Conservation (phyloP, 106 monocot species). For the Apostasia ramifera region DNA sequence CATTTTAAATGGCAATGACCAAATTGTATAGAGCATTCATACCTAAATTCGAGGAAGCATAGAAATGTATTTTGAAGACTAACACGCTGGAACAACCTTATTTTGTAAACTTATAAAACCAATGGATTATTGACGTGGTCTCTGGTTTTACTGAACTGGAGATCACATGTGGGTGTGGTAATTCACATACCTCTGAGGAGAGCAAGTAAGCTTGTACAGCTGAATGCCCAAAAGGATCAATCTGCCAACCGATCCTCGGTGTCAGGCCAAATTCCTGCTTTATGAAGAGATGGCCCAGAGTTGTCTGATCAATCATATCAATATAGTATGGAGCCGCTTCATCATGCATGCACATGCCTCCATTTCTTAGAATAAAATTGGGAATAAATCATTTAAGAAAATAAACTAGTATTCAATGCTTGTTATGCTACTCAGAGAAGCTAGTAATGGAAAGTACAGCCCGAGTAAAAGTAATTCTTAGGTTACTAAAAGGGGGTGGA, state of each 20-base stretch:
- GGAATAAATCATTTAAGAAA: not conserved
- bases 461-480: not conserved
- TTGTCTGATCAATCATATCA: constrained; percentile 99
- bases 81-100: too few species aligned
- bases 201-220: constrained; percentile 96
- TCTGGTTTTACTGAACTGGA: too few species aligned
- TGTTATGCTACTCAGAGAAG: not conserved
- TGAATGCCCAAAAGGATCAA: constrained; percentile 99
- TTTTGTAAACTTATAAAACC: too few species aligned
- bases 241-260: constrained; percentile 97
- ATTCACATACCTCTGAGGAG: constrained; percentile 58
- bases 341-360: constrained; percentile 99
- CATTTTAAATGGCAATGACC: too few species aligned
- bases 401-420: not conserved
- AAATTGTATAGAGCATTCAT: too few species aligned
- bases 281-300: constrained; percentile 82
- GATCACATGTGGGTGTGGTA: too few species aligned
- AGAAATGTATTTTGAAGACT: too few species aligned
- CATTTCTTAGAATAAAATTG: constrained; percentile 57
- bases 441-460: not conserved
- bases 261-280: constrained; percentile 71
- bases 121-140: too few species aligned
- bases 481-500: not conserved
- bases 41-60: too few species aligned
- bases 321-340: constrained; percentile 89